Percentiles rank a stretch among this genome's conserved stretches.
phyloP scores from a whole-genome alignment of 768 basidiomycete species.

The Boletellus ananas region DNA sequence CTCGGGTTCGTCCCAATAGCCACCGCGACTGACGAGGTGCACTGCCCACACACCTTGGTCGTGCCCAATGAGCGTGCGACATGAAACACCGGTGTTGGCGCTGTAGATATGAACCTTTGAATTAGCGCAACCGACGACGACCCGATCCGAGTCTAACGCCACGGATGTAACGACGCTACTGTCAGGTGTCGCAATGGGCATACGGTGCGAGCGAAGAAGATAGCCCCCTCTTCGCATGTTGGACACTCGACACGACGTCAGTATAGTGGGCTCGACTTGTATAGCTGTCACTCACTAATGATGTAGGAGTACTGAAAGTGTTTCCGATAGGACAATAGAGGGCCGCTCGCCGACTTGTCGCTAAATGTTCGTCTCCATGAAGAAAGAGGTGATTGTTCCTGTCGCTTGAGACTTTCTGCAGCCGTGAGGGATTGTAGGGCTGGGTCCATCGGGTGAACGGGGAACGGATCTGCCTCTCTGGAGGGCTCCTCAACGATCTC shows the following conservation, averaged over 20 bases:
- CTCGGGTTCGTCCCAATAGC: conserved; percentile 33
- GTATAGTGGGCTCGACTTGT: background rate
- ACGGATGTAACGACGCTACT: conserved; percentile 81
- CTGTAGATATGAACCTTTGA: conserved; percentile 83
- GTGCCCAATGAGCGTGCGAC: conserved; percentile 79
- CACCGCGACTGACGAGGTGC: conserved; percentile 70
- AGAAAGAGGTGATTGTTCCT: conserved; percentile 22
- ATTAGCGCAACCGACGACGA: conserved; percentile 88
- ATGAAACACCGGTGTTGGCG: conserved; percentile 69
- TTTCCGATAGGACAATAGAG: conserved; percentile 48
- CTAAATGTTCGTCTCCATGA: conserved; percentile 22
- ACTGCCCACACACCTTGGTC: conserved; percentile 92
- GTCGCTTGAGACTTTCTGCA: conserved; percentile 26
- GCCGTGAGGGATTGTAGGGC: conserved; percentile 38
- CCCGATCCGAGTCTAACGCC: conserved; percentile 76
- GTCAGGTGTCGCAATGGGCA: conserved; percentile 39
- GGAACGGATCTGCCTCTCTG: conserved; percentile 34
- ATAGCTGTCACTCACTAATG: conserved; percentile 48
- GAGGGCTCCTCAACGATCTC: conserved; percentile 32
- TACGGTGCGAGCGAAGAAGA: conserved; percentile 62
- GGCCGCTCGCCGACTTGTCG: background rate
- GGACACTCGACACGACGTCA: conserved; percentile 45
- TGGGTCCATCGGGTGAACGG: conserved; percentile 38
- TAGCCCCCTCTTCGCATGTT: conserved; percentile 79
- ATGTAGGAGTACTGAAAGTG: conserved; percentile 73